phyloP scores from a whole-genome alignment of 441 rosid genomes.

The Arabidopsis lyrata region DNA sequence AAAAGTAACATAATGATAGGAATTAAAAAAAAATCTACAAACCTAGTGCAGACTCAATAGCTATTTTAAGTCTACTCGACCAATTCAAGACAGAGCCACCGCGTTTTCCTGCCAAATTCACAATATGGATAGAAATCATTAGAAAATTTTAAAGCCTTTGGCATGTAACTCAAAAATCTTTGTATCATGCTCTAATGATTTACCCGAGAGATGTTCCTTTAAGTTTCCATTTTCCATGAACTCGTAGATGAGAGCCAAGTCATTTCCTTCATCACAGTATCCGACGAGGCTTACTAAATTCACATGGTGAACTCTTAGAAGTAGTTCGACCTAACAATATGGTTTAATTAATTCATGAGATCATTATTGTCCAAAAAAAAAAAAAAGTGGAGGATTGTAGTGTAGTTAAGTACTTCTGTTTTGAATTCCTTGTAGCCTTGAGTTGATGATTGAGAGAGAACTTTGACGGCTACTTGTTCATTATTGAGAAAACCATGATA shows the following conservation, averaged over 20 bases:
- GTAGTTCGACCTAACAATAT: conserved; percentile 46
- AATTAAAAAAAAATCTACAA: background rate
- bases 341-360: background rate
- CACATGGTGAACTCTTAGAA: conserved; percentile 51
- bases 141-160: too few relatives aligned
- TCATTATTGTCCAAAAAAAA: background rate
- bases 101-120: conserved; percentile 25
- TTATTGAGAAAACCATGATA: conserved; percentile 45
- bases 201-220: conserved; percentile 47
- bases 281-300: conserved; percentile 51
- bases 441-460: conserved; percentile 50
- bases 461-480: conserved; percentile 53
- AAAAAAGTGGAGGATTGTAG: too few relatives aligned
- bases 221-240: conserved; percentile 54
- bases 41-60: conserved; percentile 50
- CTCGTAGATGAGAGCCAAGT: conserved; percentile 53
- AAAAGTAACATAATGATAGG: background rate
- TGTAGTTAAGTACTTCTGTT: conserved; percentile 44
- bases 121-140: too few relatives aligned
- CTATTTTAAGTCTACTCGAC: conserved; percentile 46
- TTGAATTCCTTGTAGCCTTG: conserved; percentile 58
- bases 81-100: conserved; percentile 36
- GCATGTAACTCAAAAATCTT: too few relatives aligned
- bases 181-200: background rate
- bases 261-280: conserved; percentile 40